A percentile compares a stretch with the other conserved stretches of the same genome.
Evolutionary conservation across 2,329 filamentous ascomycete genomes (phyloP).

Genomic region (Penicillium aurantiogriseum): DNA sequence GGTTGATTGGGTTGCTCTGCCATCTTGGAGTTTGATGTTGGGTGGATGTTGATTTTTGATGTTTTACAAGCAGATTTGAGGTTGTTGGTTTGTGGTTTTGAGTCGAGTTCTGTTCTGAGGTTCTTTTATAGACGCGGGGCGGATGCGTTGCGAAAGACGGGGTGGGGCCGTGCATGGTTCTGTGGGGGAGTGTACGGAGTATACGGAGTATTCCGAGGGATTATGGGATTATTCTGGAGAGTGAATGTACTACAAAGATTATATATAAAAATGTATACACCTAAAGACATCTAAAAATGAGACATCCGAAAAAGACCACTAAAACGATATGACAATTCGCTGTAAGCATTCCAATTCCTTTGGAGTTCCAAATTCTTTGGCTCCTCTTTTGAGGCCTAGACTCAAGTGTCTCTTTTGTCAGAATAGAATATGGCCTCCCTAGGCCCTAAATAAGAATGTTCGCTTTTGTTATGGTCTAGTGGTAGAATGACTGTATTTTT

Average conservation of each 20-base stretch:
- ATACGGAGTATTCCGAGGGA: neutral
- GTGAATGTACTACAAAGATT: neutral
- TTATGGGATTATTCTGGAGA: neutral
- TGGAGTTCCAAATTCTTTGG: too few species aligned
- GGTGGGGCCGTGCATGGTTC: neutral
- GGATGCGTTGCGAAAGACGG: conserved; percentile 5
- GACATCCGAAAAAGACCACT: too few species aligned
- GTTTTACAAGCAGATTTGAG: neutral
- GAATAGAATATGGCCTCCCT: too few species aligned
- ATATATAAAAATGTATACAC: too few species aligned
- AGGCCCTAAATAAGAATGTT: too few species aligned
- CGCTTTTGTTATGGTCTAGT: too few species aligned
- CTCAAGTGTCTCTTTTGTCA: too few species aligned
- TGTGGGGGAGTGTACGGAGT: conserved; percentile 1
- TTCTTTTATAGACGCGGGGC: conserved; percentile 9
- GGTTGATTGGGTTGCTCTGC: conserved; percentile 2
- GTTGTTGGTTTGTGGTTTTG: neutral
- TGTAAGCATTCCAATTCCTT: too few species aligned
- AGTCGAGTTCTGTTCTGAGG: neutral
- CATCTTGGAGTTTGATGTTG: conserved; percentile 3
- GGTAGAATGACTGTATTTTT: too few species aligned
- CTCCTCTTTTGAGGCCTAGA: too few species aligned
- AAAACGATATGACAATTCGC: neutral
- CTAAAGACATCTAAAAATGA: too few species aligned
- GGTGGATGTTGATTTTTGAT: neutral